Conservation (phyloP, 257 asterid genomes). For the Nicotiana tomentosiformis region DNA sequence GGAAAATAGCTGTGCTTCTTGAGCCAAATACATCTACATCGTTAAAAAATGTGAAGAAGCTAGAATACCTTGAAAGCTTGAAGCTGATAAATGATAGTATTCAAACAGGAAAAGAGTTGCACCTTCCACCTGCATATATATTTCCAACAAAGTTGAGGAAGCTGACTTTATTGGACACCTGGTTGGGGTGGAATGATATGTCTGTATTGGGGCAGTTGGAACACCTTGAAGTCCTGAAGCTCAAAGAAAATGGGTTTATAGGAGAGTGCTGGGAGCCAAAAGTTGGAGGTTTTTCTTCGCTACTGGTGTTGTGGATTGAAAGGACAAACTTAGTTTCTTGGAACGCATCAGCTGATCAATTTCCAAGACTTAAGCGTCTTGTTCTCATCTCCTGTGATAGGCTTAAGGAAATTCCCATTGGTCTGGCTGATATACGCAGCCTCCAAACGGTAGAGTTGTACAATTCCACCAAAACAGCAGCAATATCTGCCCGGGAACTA, state of each 20-base stretch:
- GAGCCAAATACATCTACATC: not conserved
- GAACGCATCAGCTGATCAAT: slow-evolving; percentile 18
- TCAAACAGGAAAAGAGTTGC: not conserved
- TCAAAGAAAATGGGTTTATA: slow-evolving; percentile 11
- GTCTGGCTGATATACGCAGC: slow-evolving; percentile 21
- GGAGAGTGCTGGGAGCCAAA: slow-evolving; percentile 24
- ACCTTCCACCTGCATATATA: slow-evolving; percentile 3
- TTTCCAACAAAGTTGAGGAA: slow-evolving; percentile 11
- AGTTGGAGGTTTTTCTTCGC: slow-evolving; percentile 18
- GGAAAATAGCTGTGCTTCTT: slow-evolving; percentile 7
- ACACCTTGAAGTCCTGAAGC: slow-evolving; percentile 19
- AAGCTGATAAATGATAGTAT: slow-evolving; percentile 10
- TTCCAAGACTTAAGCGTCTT: slow-evolving; percentile 21
- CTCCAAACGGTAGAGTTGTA: slow-evolving; percentile 19
- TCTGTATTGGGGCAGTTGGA: slow-evolving; percentile 18
- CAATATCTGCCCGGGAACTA: slow-evolving; percentile 21
- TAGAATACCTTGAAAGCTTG: slow-evolving; percentile 19
- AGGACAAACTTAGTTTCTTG: slow-evolving; percentile 24
- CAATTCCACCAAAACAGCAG: slow-evolving; percentile 9
- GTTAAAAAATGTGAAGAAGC: slow-evolving; percentile 3
- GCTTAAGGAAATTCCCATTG: slow-evolving; percentile 22
- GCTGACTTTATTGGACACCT: slow-evolving; percentile 11
- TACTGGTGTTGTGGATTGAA: slow-evolving; percentile 24
- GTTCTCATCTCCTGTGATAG: slow-evolving; percentile 21
- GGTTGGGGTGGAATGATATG: slow-evolving; percentile 30